Evolutionary conservation across 257 asterid species (phyloP).

Genomic region (Nicotiana noctiflora): DNA sequence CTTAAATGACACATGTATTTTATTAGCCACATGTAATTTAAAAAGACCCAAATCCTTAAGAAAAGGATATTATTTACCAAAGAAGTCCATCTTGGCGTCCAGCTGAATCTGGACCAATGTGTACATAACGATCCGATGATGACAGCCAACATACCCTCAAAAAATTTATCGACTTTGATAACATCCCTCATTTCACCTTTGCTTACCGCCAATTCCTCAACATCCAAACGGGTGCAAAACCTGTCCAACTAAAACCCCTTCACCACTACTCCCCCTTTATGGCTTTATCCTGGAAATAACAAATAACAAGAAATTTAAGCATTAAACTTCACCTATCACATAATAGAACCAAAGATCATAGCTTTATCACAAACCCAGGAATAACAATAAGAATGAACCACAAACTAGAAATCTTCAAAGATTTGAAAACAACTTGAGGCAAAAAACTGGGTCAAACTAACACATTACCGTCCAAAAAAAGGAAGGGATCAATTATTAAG

Average conservation of each 20-base stretch:
- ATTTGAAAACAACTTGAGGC: slow-evolving; percentile 6
- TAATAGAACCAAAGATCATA: slow-evolving; percentile 5
- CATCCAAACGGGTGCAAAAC: slow-evolving; percentile 48
- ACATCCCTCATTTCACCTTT: slow-evolving; percentile 59
- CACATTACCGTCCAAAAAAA: slow-evolving; percentile 7
- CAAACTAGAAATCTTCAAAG: background rate
- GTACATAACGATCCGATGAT: slow-evolving; percentile 21
- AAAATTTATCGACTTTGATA: slow-evolving; percentile 44
- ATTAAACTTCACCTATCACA: background rate
- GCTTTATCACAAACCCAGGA: slow-evolving; percentile 10
- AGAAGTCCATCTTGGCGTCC: slow-evolving; percentile 49
- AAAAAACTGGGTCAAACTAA: slow-evolving; percentile 18
- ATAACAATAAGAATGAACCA: background rate
- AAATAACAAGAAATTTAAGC: background rate
- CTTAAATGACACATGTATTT: too few relatives aligned
- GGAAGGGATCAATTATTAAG: slow-evolving; percentile 7
- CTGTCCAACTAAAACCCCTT: background rate
- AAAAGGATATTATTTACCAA: too few relatives aligned
- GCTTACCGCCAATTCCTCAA: slow-evolving; percentile 30
- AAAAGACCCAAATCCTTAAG: too few relatives aligned
- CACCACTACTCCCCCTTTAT: slow-evolving; percentile 8
- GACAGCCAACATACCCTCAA: slow-evolving; percentile 43
- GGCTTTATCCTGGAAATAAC: slow-evolving; percentile 7
- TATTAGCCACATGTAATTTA: too few relatives aligned
- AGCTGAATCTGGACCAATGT: slow-evolving; percentile 32